Evolutionary conservation across 768 basidiomycete genomes (phyloP).

Genomic region (Termitomyces sp.): DNA sequence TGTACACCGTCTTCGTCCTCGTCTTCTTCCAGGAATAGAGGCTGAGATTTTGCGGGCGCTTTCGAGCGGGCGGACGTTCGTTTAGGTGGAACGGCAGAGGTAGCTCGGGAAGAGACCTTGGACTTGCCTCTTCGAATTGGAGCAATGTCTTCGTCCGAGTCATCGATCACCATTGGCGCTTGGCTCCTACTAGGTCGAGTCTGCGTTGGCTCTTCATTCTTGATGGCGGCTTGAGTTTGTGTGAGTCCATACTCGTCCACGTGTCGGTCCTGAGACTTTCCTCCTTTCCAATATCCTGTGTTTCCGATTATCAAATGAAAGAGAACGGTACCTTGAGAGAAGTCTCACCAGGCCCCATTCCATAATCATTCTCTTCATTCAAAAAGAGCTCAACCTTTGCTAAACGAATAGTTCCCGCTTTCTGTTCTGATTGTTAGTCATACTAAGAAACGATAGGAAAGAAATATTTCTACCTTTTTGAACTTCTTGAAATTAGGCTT

Average conservation of each 20-base stretch:
- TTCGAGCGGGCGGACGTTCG: constrained; percentile 19
- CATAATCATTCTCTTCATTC: constrained; percentile 51
- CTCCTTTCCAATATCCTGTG: constrained; percentile 53
- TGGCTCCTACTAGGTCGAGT: constrained; percentile 22
- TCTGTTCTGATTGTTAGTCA: constrained; percentile 20
- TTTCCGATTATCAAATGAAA: constrained; percentile 5
- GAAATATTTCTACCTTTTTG: constrained; percentile 45
- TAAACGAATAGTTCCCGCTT: constrained; percentile 22
- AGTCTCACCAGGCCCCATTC: constrained; percentile 46
- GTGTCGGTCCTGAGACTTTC: constrained; percentile 20
- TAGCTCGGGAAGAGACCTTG: constrained; percentile 27
- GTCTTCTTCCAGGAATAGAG: constrained; percentile 53
- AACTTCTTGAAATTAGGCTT: constrained; percentile 77
- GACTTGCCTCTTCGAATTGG: constrained; percentile 17
- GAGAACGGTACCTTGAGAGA: constrained; percentile 3
- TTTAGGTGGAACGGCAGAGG: constrained; percentile 21
- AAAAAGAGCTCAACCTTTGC: constrained; percentile 49
- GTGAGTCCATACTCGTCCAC: constrained; percentile 17
- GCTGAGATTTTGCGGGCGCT: constrained; percentile 32
- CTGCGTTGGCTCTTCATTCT: constrained; percentile 14
- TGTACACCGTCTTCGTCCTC: constrained; percentile 28
- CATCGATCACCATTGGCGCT: constrained; percentile 24
- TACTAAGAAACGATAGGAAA: neutral
- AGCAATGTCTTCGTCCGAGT: constrained; percentile 28
- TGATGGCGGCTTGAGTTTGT: constrained; percentile 16